phyloP scores from a whole-genome alignment of 495 filamentous ascomycete genomes.

The Penicillium pulvis region DNA sequence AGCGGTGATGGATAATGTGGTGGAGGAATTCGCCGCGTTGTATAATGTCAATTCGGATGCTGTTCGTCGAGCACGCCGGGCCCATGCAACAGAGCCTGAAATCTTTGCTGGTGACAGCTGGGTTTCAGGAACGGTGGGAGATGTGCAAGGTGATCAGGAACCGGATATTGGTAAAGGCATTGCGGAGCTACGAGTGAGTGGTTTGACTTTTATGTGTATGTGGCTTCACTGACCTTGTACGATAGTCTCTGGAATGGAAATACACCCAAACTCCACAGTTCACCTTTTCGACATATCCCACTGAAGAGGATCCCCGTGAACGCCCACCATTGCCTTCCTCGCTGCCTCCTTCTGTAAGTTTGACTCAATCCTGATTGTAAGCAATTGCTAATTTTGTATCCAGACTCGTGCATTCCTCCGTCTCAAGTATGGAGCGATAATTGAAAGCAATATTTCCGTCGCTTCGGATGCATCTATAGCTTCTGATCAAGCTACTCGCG shows the following conservation, averaged over 20 bases:
- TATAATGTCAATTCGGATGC: conserved; percentile 35
- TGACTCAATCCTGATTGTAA: not conserved
- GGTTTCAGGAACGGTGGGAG: conserved; percentile 49
- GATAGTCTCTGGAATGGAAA: conserved; percentile 72
- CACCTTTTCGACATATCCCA: conserved; percentile 62
- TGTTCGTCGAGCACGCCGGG: conserved; percentile 36
- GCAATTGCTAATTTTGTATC: not conserved
- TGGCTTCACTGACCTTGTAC: conserved; percentile 5
- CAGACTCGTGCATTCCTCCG: conserved; percentile 46
- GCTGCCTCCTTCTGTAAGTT: conserved; percentile 42
- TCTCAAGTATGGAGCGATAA: conserved; percentile 45
- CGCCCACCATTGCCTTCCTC: conserved; percentile 47
- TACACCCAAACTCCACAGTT: conserved; percentile 86
- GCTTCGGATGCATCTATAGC: conserved; percentile 36
- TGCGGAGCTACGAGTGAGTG: conserved; percentile 60
- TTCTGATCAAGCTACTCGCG: conserved; percentile 36
- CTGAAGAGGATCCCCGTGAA: conserved; percentile 55
- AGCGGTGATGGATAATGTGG: conserved; percentile 35
- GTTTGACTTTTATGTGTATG: not conserved
- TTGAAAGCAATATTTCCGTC: conserved; percentile 48
- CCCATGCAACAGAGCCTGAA: conserved; percentile 38
- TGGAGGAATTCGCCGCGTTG: conserved; percentile 38
- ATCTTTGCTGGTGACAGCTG: conserved; percentile 45
- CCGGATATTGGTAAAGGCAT: conserved; percentile 58
- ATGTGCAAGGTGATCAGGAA: conserved; percentile 44